Conservation (phyloP, 2,329 filamentous ascomycete species). For the Talaromyces sp. region DNA sequence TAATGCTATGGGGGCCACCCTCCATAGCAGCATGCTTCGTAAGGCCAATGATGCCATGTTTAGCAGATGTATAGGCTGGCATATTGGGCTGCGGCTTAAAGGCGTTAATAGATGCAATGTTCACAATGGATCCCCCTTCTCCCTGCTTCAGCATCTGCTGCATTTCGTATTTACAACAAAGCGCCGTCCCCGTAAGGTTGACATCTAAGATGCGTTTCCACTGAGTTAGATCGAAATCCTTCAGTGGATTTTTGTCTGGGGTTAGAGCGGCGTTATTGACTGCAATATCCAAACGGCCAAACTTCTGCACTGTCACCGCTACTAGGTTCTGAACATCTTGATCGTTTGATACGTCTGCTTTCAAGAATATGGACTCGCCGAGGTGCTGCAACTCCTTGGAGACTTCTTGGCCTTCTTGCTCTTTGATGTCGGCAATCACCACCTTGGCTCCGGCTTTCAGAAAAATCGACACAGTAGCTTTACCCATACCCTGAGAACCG, state of each 20-base stretch:
- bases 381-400: constrained; percentile 34
- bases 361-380: constrained; percentile 35
- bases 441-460: constrained; percentile 77
- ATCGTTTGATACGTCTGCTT: neutral
- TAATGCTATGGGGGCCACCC: neutral
- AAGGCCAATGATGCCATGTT: neutral
- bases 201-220: neutral
- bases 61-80: neutral
- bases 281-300: neutral
- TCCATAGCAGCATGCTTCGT: neutral
- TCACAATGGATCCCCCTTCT: constrained; percentile 31
- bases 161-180: neutral
- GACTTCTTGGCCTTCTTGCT: constrained; percentile 20
- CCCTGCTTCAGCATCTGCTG: constrained; percentile 15
- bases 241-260: constrained; percentile 32
- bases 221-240: neutral
- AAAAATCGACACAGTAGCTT: constrained; percentile 49
- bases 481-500: constrained; percentile 28
- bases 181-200: neutral
- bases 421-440: constrained; percentile 70
- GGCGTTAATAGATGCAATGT: constrained; percentile 39
- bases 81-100: neutral
- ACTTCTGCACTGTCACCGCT: neutral
- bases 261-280: neutral
- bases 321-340: neutral